These are phyloP conservation scores for Cenchrus americanus DNA, from an alignment of 176 grass and related monocot genomes.

Conservation along the genomic window DNA sequence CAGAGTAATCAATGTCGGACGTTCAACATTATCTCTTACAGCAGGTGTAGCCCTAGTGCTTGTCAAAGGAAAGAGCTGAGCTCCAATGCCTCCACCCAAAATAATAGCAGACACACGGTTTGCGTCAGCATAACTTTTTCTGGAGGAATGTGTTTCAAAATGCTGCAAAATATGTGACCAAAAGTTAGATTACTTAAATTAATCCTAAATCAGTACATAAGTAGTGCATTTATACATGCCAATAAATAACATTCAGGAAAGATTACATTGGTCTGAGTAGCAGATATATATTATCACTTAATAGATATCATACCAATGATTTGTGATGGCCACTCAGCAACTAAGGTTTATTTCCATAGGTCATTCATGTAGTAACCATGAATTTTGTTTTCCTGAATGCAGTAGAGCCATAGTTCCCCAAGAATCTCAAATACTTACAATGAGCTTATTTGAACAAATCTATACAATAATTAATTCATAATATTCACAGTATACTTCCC, in stretches of 20 bases:
- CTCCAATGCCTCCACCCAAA: conserved; percentile 68
- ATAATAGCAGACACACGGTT: conserved; percentile 72
- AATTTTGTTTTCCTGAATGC: background rate
- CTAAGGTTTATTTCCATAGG: conserved; percentile 1
- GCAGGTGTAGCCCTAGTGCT: conserved; percentile 81
- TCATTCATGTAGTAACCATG: background rate
- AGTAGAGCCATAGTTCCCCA: background rate
- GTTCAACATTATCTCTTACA: conserved; percentile 47
- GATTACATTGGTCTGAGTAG: background rate
- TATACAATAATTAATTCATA: background rate
- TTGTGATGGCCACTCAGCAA: background rate
- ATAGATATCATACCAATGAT: background rate
- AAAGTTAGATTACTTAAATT: conserved; percentile 17
- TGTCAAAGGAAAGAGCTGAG: conserved; percentile 75
- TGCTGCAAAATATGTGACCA: conserved; percentile 41
- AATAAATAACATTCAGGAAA: conserved; percentile 15
- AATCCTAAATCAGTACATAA: background rate
- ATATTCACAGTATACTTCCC: background rate
- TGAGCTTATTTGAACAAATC: background rate
- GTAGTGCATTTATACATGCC: conserved; percentile 1
- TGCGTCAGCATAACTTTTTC: conserved; percentile 50
- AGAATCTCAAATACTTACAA: background rate
- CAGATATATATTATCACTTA: conserved; percentile 1
- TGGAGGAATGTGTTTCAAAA: conserved; percentile 47
- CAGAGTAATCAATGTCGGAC: conserved; percentile 8